Evolutionary conservation across 352 stramenopile species (phyloP), one percentile per base, ranked within the genome.

Genomic region (Pythium pyrilobum): DNA sequence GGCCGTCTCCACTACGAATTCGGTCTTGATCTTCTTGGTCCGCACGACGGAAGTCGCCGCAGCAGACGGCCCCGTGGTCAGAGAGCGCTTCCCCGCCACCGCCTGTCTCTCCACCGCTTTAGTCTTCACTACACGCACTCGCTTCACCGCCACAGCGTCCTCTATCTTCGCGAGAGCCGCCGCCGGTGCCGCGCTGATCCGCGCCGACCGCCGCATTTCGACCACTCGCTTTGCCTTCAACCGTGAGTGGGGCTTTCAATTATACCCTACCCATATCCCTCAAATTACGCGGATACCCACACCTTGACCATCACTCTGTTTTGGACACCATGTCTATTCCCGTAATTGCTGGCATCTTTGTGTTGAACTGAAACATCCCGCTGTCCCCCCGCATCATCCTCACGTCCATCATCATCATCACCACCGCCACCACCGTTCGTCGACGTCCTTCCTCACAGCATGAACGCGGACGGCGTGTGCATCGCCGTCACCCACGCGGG

Each of bases 401-500:
- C 5, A n/a, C 43, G 10, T 50, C n/a, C 20, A 43, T 39, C 38
- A 31, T 48, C 50, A 16, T 47, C 36, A 37, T 47, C 36, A 29
- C n/a, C n/a, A n/a, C n/a, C n/a, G n/a, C n/a, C n/a, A n/a, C n/a
- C n/a, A n/a, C n/a, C n/a, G n/a, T n/a, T n/a, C n/a, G n/a, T n/a
- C n/a, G n/a, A n/a, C n/a, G n/a, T 32, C 39, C 24, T 33, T 24
- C n/a, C 11, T 92, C 21, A 8, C 12, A 3, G 7, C 43, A 69
- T 89, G 56, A 81, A 77, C 13, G 61, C 40, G 49, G 71, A 56
- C 54, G 64, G 27, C 70, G 72, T 62, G 63, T 77, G 68, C 59
- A 51, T 64, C 28, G 74, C 75, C 40, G 67, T 79, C 25, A 90
- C 77, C 34, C 81, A 89, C 69, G 84, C 70, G 34, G 84, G 84